Conservation (phyloP, 345 rosid species). For the Salix exigua region DNA sequence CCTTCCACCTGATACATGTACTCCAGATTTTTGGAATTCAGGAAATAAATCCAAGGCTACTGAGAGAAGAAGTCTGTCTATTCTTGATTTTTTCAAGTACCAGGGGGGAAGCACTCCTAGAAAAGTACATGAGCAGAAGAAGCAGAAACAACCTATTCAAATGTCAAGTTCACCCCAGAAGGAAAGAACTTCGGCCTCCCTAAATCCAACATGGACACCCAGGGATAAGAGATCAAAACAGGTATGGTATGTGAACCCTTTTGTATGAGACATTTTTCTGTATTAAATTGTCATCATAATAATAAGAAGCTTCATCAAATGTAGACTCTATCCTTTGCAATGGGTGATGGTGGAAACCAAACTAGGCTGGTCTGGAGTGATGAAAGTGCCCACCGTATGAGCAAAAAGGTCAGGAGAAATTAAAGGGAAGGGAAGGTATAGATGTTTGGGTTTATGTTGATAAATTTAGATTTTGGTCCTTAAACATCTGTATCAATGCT, state of each 20-base stretch:
- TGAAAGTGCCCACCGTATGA: slow-evolving; percentile 25
- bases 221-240: slow-evolving; percentile 71
- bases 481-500: neutral
- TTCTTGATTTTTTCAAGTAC: slow-evolving; percentile 75
- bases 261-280: neutral
- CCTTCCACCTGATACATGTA: slow-evolving; percentile 44
- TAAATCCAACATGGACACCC: slow-evolving; percentile 53
- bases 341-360: slow-evolving; percentile 54
- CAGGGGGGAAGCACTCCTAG: slow-evolving; percentile 51
- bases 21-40: slow-evolving; percentile 33
- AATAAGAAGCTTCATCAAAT: slow-evolving; percentile 3
- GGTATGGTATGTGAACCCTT: slow-evolving; percentile 30
- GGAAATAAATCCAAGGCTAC: slow-evolving; percentile 38
- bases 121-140: slow-evolving; percentile 48
- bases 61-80: slow-evolving; percentile 73
- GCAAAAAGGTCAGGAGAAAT: slow-evolving; percentile 27
- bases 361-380: slow-evolving; percentile 78
- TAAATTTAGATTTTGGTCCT: neutral
- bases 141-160: slow-evolving; percentile 45
- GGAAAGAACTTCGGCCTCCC: slow-evolving; percentile 35
- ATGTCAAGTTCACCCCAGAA: slow-evolving; percentile 35
- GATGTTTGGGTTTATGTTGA: neutral
- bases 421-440: neutral
- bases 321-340: slow-evolving; percentile 62
- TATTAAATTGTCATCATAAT: neutral